Conservation (phyloP, 805 yeast species). For the Clavispora phyllophila region DNA sequence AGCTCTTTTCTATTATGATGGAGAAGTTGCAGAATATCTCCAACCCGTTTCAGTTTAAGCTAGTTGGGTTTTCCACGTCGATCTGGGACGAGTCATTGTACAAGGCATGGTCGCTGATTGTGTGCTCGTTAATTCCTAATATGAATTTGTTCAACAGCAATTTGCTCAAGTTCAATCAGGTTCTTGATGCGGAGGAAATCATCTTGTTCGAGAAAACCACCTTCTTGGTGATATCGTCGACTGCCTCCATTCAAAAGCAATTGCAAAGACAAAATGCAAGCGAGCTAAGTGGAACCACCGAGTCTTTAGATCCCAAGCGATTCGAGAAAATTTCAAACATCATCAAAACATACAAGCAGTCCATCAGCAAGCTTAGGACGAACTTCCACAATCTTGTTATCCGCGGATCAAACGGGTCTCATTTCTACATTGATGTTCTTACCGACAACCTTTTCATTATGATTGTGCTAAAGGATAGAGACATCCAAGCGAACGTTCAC, state of each 20-base stretch:
- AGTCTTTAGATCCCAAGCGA: conserved; percentile 74
- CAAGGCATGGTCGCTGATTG: conserved; percentile 96
- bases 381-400: conserved; percentile 75
- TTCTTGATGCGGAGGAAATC: conserved; percentile 82
- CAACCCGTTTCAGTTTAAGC: conserved; percentile 54
- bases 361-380: conserved; percentile 80
- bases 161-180: conserved; percentile 63
- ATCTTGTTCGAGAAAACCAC: conserved; percentile 92
- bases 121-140: conserved; percentile 91
- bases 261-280: conserved; percentile 7
- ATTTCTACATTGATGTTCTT: conserved; percentile 48
- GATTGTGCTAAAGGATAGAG: conserved; percentile 48
- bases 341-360: conserved; percentile 90
- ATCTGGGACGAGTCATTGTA: conserved; percentile 96
- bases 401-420: conserved; percentile 48
- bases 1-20: conserved; percentile 80
- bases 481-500: conserved; percentile 12
- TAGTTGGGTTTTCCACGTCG: conserved; percentile 88
- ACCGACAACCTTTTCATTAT: conserved; percentile 60
- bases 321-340: conserved; percentile 92
- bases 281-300: conserved; percentile 6
- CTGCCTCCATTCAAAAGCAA: conserved; percentile 38
- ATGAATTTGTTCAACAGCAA: conserved; percentile 75
- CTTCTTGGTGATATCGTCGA: conserved; percentile 71
- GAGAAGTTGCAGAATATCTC: conserved; percentile 72